Evolutionary conservation across 108 stramenopile genomes (phyloP), one percentile per base, ranked within the genome.

Genomic region (Skeletonema grethae): DNA sequence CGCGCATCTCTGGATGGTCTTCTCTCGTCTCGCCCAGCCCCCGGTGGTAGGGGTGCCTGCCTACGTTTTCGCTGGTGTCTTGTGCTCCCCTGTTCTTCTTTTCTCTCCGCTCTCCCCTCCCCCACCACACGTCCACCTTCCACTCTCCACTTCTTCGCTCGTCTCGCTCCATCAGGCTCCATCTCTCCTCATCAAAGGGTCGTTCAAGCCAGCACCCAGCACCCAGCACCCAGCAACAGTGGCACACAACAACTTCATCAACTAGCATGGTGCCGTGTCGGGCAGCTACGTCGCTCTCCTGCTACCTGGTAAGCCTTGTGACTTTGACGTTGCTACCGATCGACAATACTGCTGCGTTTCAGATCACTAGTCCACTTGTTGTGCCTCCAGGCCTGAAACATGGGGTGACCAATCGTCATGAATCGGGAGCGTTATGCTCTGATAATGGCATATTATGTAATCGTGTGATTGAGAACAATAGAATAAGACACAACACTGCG

Each of bases 311-410:
- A 24, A 53, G 22, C 20, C 22, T 53, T 7, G 4, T 53, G 50
- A n/a, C 20, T 5, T 53, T 53, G 20, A 20, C 22, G 50, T 22
- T 53, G 50, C 22, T 53, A 22, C 50, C 50, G 22, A 18, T 53
- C 50, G 50, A 22, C 50, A 53, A 22, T 2, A 53, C 7, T 24
- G 50, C 18, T 53, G 50, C 50, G 6, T 22, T 53, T 24, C 50
- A 53, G 50, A 53, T 53, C 50, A 53, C 5, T 24, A 53, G 41
- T 43, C 41, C 41, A 43, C 41, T 43, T 43, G n/a, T n/a, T 43
- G 41, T 43, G 41, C 50, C 18, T 53, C 20, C 13, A 4, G 2
- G 22, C 7, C 16, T 15, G 4, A 43, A 0, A 4, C 2, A 43
- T 43, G 41, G 41, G 15, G 5, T 15, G n/a, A 53, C 18, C 1